Conservation (phyloP, 1,284 basidiomycete genomes). For the Volvariella surrecta region DNA sequence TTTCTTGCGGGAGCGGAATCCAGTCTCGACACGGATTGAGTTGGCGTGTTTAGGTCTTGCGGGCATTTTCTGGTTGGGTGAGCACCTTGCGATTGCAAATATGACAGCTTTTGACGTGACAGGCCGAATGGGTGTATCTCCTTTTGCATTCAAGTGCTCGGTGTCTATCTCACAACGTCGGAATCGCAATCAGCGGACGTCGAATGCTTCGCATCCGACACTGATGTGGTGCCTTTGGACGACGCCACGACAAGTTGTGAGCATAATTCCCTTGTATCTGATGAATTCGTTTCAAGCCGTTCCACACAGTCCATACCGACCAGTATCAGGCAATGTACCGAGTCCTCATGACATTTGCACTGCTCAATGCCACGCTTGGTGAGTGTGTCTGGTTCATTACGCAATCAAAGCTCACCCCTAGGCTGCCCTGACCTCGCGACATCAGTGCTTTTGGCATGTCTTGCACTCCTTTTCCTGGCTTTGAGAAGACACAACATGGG, state of each 20-base stretch:
- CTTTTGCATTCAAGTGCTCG: conserved; percentile 53
- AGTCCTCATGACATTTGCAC: conserved; percentile 66
- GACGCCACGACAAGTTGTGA: conserved; percentile 47
- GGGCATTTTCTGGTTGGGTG: conserved; percentile 74
- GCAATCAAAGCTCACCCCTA: background rate
- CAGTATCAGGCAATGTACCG: conserved; percentile 75
- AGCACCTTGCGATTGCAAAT: conserved; percentile 17
- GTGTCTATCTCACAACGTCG: conserved; percentile 61
- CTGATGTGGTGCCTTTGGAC: conserved; percentile 39
- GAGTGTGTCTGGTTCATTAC: conserved; percentile 18
- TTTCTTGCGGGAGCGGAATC: conserved; percentile 55
- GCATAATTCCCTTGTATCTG: conserved; percentile 19
- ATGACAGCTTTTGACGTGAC: conserved; percentile 9
- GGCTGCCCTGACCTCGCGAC: conserved; percentile 4
- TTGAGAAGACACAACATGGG: conserved; percentile 55
- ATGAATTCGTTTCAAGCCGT: conserved; percentile 1
- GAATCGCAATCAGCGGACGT: conserved; percentile 70
- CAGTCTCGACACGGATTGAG: conserved; percentile 71
- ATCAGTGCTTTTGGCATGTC: conserved; percentile 55
- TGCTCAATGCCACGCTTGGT: conserved; percentile 69
- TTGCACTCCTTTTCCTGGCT: conserved; percentile 56
- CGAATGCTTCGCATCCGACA: conserved; percentile 62
- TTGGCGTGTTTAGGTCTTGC: conserved; percentile 58
- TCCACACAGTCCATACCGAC: conserved; percentile 49
- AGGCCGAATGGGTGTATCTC: conserved; percentile 2